These are phyloP conservation scores for Hypoxylon fragiforme DNA, from an alignment of 495 filamentous ascomycete species.

Conservation along the genomic window DNA sequence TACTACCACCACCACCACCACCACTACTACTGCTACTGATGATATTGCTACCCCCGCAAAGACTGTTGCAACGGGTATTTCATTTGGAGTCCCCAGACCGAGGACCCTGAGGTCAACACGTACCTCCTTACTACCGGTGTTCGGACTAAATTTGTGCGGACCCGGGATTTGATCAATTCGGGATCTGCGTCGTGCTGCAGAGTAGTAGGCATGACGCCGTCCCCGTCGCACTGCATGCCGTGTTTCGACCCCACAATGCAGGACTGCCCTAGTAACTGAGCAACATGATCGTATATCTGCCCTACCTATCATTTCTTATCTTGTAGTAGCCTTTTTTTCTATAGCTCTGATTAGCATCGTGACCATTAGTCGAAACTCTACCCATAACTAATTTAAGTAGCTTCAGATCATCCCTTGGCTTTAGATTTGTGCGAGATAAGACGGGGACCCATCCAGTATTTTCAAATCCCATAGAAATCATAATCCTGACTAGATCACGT, in stretches of 20 bases:
- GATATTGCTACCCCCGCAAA: slow-evolving; percentile 21
- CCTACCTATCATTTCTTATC: slow-evolving; percentile 9
- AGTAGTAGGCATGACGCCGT: slow-evolving; percentile 23
- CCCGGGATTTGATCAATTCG: slow-evolving; percentile 38
- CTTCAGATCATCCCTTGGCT: slow-evolving; percentile 22
- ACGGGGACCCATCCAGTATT: neutral
- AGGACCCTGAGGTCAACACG: neutral
- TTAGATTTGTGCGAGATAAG: slow-evolving; percentile 3
- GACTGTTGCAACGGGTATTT: slow-evolving; percentile 21
- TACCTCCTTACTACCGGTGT: slow-evolving; percentile 21
- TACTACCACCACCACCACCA: no score
- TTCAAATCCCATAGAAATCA: slow-evolving; percentile 4
- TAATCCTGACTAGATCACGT: no score
- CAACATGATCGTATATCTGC: slow-evolving; percentile 18
- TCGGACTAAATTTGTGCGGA: slow-evolving; percentile 23
- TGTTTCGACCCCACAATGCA: slow-evolving; percentile 25
- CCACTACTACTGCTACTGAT: no score
- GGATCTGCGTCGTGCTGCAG: slow-evolving; percentile 36
- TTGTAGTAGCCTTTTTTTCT: slow-evolving; percentile 13
- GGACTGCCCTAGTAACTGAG: slow-evolving; percentile 13
- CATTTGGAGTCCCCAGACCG: slow-evolving; percentile 16
- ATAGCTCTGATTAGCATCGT: slow-evolving; percentile 16
- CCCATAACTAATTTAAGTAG: slow-evolving; percentile 14
- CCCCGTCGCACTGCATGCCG: slow-evolving; percentile 19
- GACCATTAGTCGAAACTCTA: slow-evolving; percentile 1